Conservation (phyloP, 441 rosid species). For the Adansonia gregorii region DNA sequence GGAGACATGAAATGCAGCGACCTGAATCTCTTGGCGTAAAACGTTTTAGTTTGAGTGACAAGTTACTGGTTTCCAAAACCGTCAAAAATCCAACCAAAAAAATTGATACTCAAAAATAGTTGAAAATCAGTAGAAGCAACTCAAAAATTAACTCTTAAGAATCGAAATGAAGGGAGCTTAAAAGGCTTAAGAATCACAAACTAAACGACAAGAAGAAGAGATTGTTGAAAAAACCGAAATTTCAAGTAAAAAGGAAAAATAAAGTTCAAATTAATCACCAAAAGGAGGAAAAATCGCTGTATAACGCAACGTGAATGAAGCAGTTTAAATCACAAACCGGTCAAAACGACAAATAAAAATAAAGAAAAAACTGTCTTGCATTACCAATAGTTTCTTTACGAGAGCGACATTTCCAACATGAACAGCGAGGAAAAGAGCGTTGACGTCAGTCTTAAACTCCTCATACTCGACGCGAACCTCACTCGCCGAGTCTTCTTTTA, state of each 20-base stretch:
- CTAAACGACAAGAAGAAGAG: not conserved
- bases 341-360: constrained; percentile 25
- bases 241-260: not conserved
- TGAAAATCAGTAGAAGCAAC: not conserved
- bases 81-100: not conserved
- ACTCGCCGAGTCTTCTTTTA: constrained; percentile 61
- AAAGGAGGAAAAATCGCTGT: not conserved
- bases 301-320: constrained; percentile 25
- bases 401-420: constrained; percentile 75
- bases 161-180: not conserved
- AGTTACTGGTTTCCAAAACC: not conserved
- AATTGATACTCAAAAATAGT: not conserved
- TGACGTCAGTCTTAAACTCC: constrained; percentile 88
- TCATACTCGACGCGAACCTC: constrained; percentile 69
- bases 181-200: not conserved
- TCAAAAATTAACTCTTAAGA: not conserved
- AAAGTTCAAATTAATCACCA: not conserved
- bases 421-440: constrained; percentile 81
- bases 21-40: not conserved
- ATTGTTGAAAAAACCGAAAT: not conserved
- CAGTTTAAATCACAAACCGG: constrained; percentile 34
- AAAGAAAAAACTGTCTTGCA: not conserved
- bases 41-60: constrained; percentile 6
- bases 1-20: not conserved
- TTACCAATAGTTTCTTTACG: constrained; percentile 83